These are phyloP conservation scores for Pestalotiopsis sp. DNA, from an alignment of 2,329 filamentous ascomycete species.

Conservation along the genomic window DNA sequence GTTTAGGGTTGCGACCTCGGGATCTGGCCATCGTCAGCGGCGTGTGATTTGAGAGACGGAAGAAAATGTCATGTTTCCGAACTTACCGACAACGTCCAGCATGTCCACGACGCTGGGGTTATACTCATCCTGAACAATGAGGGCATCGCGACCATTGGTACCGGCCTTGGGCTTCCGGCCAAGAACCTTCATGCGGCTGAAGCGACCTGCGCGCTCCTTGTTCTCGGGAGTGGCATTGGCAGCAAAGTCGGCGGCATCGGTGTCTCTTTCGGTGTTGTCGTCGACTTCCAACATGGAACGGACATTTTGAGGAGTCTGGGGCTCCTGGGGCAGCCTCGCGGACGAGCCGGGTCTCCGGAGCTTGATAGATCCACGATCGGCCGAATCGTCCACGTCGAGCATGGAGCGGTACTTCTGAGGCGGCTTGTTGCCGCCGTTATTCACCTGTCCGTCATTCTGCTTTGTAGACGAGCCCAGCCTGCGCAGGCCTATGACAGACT, in stretches of 20 bases:
- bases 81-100: constrained; percentile 67
- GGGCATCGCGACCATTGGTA: neutral
- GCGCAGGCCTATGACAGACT: constrained; percentile 5
- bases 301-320: neutral
- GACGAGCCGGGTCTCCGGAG: neutral
- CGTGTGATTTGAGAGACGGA: neutral
- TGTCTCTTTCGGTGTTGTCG: neutral
- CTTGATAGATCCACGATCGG: neutral
- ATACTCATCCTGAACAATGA: constrained; percentile 46
- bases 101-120: constrained; percentile 66
- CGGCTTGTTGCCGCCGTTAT: neutral
- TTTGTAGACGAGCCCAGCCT: neutral
- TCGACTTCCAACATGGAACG: constrained; percentile 9
- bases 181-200: constrained; percentile 1
- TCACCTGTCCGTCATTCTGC: neutral
- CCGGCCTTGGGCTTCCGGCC: neutral
- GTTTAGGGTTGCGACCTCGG: constrained; percentile 79
- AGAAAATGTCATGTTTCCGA: neutral
- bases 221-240: neutral
- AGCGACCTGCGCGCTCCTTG: constrained; percentile 1
- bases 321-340: neutral
- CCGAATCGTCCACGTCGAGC: neutral
- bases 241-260: neutral
- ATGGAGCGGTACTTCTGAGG: constrained; percentile 4
- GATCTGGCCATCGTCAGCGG: constrained; percentile 53